Conservation (phyloP, 2,329 filamentous ascomycete genomes). For the Sporothrix humicola region DNA sequence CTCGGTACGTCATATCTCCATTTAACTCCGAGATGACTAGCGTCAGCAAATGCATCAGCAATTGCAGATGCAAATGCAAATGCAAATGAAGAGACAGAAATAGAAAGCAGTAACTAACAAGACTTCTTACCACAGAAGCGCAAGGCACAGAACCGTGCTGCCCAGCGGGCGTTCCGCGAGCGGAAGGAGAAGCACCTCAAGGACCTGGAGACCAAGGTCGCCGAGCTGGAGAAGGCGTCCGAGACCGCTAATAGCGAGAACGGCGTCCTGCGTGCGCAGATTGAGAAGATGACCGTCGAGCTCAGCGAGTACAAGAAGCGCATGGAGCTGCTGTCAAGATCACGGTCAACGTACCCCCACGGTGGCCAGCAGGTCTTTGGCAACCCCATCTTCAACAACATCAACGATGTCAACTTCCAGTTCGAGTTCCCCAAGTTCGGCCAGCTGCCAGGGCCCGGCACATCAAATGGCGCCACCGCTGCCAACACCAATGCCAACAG, state of each 20-base stretch:
- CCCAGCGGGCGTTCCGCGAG: slow-evolving; percentile 90
- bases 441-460: slow-evolving; percentile 61
- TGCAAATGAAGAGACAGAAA: not conserved
- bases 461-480: slow-evolving; percentile 38
- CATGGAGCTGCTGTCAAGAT: slow-evolving; percentile 63
- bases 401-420: slow-evolving; percentile 81
- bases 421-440: slow-evolving; percentile 98
- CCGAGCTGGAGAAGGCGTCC: slow-evolving; percentile 80
- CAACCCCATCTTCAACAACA: slow-evolving; percentile 59
- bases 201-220: slow-evolving; percentile 79
- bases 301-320: slow-evolving; percentile 90
- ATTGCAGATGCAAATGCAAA: not conserved
- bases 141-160: slow-evolving; percentile 93
- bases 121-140: slow-evolving; percentile 69
- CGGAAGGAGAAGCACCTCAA: slow-evolving; percentile 92
- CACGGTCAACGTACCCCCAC: slow-evolving; percentile 38
- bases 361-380: slow-evolving; percentile 54
- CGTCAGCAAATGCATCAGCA: not conserved
- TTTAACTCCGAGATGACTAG: slow-evolving; percentile 23
- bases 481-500: slow-evolving; percentile 38
- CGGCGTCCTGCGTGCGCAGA: slow-evolving; percentile 77
- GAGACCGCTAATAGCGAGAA: slow-evolving; percentile 87
- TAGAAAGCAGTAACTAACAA: slow-evolving; percentile 2
- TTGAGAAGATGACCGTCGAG: slow-evolving; percentile 85
- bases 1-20: slow-evolving; percentile 70